phyloP scores from a whole-genome alignment of 1,284 basidiomycete species.

The Heterobasidion parviporum region DNA sequence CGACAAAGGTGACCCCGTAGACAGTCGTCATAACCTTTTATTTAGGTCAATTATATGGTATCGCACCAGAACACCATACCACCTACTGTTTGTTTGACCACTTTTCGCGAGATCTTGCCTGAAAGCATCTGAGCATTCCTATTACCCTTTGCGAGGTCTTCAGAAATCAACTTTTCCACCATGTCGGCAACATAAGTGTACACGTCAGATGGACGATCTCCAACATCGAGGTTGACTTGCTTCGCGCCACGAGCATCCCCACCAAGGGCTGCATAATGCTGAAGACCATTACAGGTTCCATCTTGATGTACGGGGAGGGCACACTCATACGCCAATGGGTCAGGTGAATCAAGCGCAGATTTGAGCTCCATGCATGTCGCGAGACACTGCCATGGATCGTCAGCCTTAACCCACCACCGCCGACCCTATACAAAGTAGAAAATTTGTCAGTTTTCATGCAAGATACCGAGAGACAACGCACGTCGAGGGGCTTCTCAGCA shows the following conservation, averaged over 20 bases:
- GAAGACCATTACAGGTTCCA: conserved; percentile 97
- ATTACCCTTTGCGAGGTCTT: conserved; percentile 41
- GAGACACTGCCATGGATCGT: conserved; percentile 97
- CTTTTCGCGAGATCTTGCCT: conserved; percentile 86
- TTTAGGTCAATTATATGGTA: conserved; percentile 1
- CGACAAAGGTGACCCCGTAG: conserved; percentile 95
- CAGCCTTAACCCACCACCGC: conserved; percentile 87
- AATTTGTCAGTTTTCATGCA: not conserved
- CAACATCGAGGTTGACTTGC: conserved; percentile 88
- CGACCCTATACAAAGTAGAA: conserved; percentile 35
- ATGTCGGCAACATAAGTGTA: conserved; percentile 90
- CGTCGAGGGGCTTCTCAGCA: conserved; percentile 79
- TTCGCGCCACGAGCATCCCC: conserved; percentile 86
- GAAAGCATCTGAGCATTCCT: conserved; percentile 57
- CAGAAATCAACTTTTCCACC: conserved; percentile 55
- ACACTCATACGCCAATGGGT: conserved; percentile 69
- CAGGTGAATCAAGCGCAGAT: conserved; percentile 66
- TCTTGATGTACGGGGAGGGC: conserved; percentile 95
- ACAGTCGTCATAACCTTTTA: conserved; percentile 95
- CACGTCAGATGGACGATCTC: conserved; percentile 89
- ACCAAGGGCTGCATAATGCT: conserved; percentile 97
- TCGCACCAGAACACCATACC: not conserved
- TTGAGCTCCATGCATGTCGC: conserved; percentile 86
- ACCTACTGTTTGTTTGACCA: conserved; percentile 94
- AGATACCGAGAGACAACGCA: conserved; percentile 21